These are phyloP conservation scores for Austroboletus novae-zelandiae DNA, from an alignment of 1,284 basidiomycete species.

Conservation along the genomic window DNA sequence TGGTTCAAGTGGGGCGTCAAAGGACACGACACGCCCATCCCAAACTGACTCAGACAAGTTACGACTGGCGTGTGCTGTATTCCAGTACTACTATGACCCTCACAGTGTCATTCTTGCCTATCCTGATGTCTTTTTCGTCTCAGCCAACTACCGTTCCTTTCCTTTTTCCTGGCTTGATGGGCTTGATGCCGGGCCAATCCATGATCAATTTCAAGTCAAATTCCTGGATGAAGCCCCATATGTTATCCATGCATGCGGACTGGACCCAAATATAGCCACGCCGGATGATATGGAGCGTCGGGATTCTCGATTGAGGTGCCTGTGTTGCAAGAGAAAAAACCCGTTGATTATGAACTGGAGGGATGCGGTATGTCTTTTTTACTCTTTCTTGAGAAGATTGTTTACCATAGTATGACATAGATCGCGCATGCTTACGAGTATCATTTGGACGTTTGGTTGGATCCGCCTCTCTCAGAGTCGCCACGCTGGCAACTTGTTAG, in stretches of 20 bases:
- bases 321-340: not conserved
- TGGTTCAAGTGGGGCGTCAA: not conserved
- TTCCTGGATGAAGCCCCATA: conserved; percentile 4
- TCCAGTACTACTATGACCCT: not conserved
- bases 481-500: conserved; percentile 6
- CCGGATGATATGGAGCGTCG: conserved; percentile 11
- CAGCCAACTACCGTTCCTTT: not conserved
- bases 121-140: not conserved
- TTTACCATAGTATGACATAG: not conserved
- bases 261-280: conserved; percentile 15
- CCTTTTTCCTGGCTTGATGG: not conserved
- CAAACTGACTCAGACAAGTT: not conserved
- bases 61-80: conserved; percentile 8
- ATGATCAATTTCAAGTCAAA: not conserved
- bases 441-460: not conserved
- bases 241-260: conserved; percentile 7
- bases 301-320: conserved; percentile 7
- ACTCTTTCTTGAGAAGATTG: not conserved
- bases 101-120: not conserved
- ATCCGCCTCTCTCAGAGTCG: not conserved
- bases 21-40: not conserved
- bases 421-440: not conserved
- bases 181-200: not conserved
- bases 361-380: conserved; percentile 6
- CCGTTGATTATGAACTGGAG: conserved; percentile 3